phyloP scores from a whole-genome alignment of 2,329 filamentous ascomycete species.

The Mariannaea elegans region DNA sequence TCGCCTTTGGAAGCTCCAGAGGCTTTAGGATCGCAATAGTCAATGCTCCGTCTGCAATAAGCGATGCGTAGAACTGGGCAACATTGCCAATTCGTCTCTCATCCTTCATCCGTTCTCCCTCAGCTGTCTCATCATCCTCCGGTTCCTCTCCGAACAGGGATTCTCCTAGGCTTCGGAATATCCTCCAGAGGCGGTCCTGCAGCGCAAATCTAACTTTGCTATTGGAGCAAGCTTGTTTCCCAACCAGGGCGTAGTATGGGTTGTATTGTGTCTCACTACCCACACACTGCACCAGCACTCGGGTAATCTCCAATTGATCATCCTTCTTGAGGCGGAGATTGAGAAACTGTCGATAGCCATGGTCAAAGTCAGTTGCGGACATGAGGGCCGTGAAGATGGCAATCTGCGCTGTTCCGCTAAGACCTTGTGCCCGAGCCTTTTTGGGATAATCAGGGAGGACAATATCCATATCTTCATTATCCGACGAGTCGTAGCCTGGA shows the following conservation, averaged over 20 bases:
- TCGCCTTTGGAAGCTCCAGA: slow-evolving; percentile 81
- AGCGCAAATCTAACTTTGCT: slow-evolving; percentile 83
- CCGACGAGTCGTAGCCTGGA: slow-evolving; percentile 40
- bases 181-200: slow-evolving; percentile 85
- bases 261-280: slow-evolving; percentile 88
- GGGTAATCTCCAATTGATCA: slow-evolving; percentile 86
- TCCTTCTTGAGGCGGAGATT: slow-evolving; percentile 87
- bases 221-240: slow-evolving; percentile 77
- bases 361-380: slow-evolving; percentile 83
- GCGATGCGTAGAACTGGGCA: slow-evolving; percentile 62
- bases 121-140: slow-evolving; percentile 64
- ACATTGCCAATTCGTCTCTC: slow-evolving; percentile 61
- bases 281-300: slow-evolving; percentile 87
- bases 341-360: slow-evolving; percentile 80
- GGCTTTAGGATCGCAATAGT: slow-evolving; percentile 66
- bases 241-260: slow-evolving; percentile 90
- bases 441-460: slow-evolving; percentile 72
- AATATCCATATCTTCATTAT: slow-evolving; percentile 58
- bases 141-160: slow-evolving; percentile 72
- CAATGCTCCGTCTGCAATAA: slow-evolving; percentile 58
- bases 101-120: slow-evolving; percentile 56
- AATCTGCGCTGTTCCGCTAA: slow-evolving; percentile 86
- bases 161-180: slow-evolving; percentile 88
- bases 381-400: slow-evolving; percentile 95
- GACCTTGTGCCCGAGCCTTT: slow-evolving; percentile 81